Conservation (phyloP, 305 asterid genomes). For the Nicotiana rustica region DNA sequence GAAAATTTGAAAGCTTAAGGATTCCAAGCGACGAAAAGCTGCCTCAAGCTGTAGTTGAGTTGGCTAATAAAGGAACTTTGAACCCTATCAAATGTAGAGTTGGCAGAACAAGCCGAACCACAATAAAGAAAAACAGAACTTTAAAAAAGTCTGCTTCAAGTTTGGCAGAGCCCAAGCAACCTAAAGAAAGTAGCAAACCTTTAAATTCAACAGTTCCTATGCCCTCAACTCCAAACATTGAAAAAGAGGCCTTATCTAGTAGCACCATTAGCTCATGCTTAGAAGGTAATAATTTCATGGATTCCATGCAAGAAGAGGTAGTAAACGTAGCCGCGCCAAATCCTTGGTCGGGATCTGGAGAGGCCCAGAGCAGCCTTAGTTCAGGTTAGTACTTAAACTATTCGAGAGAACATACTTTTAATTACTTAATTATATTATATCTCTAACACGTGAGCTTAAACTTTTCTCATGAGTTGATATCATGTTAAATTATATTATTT, state of each 20-base stretch:
- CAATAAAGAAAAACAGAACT: conserved; percentile 39
- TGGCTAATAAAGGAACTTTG: conserved; percentile 16
- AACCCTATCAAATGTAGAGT: conserved; percentile 35
- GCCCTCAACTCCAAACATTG: conserved; percentile 43
- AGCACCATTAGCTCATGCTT: conserved; percentile 33
- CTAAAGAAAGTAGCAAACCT: conserved; percentile 4
- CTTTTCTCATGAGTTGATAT: neutral
- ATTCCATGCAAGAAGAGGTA: conserved; percentile 18
- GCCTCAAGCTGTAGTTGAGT: conserved; percentile 39
- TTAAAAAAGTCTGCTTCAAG: neutral
- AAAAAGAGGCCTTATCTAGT: conserved; percentile 43
- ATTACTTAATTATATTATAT: too few species aligned
- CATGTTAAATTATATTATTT: neutral
- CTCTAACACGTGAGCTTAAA: too few species aligned
- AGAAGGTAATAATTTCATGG: conserved; percentile 16
- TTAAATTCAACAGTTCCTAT: conserved; percentile 33
- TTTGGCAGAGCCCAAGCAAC: neutral
- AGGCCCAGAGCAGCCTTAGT: neutral
- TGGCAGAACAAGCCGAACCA: conserved; percentile 36
- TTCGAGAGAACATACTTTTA: too few species aligned
- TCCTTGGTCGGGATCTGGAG: neutral
- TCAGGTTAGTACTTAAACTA: conserved; percentile 4
- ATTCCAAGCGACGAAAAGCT: conserved; percentile 41
- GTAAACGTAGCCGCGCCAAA: conserved; percentile 17
- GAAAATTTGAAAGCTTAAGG: conserved; percentile 55